phyloP scores from a whole-genome alignment of 768 basidiomycete species.

The Tremella fuciformis region DNA sequence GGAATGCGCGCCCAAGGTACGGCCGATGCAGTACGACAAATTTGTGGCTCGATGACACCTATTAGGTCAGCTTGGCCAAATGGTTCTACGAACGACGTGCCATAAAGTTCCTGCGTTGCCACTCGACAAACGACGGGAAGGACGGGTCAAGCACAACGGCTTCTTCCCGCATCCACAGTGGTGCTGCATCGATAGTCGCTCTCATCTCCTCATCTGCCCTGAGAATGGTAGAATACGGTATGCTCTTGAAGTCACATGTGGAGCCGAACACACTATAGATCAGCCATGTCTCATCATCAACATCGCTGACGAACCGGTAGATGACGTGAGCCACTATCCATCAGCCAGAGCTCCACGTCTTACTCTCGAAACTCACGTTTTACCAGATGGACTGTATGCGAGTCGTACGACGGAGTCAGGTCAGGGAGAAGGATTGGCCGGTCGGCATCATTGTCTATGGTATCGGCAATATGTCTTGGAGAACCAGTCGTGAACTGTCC shows the following conservation, averaged over 20 bases:
- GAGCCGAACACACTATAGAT: slow-evolving; percentile 10
- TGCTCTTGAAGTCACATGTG: slow-evolving; percentile 6
- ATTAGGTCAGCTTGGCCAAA: background rate
- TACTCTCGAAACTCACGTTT: background rate
- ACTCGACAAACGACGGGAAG: slow-evolving; percentile 25
- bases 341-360: background rate
- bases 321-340: background rate
- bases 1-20: slow-evolving; percentile 29
- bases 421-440: background rate
- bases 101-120: slow-evolving; percentile 24
- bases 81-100: slow-evolving; percentile 5
- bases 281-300: background rate
- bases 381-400: slow-evolving; percentile 1
- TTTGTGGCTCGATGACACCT: slow-evolving; percentile 9
- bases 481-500: background rate
- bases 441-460: background rate
- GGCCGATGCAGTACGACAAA: slow-evolving; percentile 32
- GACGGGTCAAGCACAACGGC: slow-evolving; percentile 11
- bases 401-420: background rate
- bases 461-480: background rate
- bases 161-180: slow-evolving; percentile 23
- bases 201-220: slow-evolving; percentile 18
- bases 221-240: slow-evolving; percentile 12
- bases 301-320: background rate
- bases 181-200: slow-evolving; percentile 18